Evolutionary conservation across 164 flowering plant genomes (phyloP), one percentile per base, ranked within the genome.

Genomic region (Liquidambar formosana): DNA sequence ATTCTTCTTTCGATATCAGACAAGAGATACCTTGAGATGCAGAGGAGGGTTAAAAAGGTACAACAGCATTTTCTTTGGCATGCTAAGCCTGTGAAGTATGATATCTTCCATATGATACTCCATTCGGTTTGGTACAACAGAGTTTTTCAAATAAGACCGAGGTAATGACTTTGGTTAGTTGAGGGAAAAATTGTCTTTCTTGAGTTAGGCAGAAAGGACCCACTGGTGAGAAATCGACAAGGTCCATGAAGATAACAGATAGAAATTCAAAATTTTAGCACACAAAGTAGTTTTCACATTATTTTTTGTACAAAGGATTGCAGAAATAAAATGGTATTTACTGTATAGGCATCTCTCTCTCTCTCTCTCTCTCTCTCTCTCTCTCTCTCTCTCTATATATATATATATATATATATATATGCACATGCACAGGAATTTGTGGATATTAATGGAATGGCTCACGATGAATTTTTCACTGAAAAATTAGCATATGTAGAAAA

Each of bases 61-160:
- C 88, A 86, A 33, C 73, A 77, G 45, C 86, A 82, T 71, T 85
- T 85, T 53, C 77, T 85, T 38, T 85, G 88, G 88, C 85, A 82
- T 72, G 54, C 67, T 25, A 67, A 57, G 72, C 83, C 88, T 68
- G 79, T 71, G 23, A 80, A 82, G 71, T 82, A 78, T 59, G 88
- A 84, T 57, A 48, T 84, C 26, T 84, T 84, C 77, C 86, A 84
- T 66, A 84, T 84, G 88, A 75, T 67, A 18, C 80, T 84, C 52
- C 85, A 82, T 56, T 84, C 88, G 0, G 65, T 84, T 25, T 84
- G 88, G 88, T 74, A 73, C 66, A 82, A 80, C 54, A 70, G 85
- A 69, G 83, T 82, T 54, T 71, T 77, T 64, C 73, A 72, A 13
- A 19, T 64, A 13, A 28, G 18, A 43, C 70, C 61, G 38, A 57